Evolutionary conservation across 352 stramenopile genomes (phyloP).

Genomic region (Pythium aristosporum): DNA sequence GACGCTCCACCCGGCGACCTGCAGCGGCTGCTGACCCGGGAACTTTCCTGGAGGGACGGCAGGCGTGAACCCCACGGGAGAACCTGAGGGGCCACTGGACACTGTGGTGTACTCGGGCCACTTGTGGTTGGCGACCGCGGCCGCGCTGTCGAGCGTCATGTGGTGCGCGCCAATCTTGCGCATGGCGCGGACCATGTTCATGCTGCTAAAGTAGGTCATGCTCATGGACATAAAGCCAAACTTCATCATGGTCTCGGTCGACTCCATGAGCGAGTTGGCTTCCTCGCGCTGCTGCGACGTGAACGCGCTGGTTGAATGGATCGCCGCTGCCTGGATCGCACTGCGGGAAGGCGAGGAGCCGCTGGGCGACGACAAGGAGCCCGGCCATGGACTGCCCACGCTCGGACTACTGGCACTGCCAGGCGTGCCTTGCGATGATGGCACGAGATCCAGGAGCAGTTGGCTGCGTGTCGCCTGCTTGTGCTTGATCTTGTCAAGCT

Average conservation of each 20-base stretch:
- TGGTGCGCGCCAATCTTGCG: constrained; percentile 91
- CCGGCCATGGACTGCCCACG: constrained; percentile 30
- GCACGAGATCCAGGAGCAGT: constrained; percentile 45
- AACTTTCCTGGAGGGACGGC: constrained; percentile 52
- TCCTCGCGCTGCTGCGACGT: constrained; percentile 88
- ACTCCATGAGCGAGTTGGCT: constrained; percentile 91
- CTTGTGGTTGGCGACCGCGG: constrained; percentile 55
- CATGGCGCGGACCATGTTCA: constrained; percentile 98
- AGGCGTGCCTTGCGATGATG: constrained; percentile 12
- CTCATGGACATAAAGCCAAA: constrained; percentile 98
- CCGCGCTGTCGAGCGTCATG: constrained; percentile 85
- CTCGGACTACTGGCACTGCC: neutral
- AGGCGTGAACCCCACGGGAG: constrained; percentile 39
- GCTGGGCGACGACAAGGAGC: neutral
- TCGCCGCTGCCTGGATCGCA: constrained; percentile 14
- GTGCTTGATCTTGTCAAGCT: constrained; percentile 75
- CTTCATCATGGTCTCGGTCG: constrained; percentile 98
- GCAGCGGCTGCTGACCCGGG: constrained; percentile 60
- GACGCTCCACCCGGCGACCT: constrained; percentile 83
- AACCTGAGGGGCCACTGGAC: neutral
- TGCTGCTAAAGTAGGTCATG: constrained; percentile 96
- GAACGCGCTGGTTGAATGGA: constrained; percentile 36
- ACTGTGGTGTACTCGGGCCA: constrained; percentile 50
- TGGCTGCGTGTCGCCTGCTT: constrained; percentile 56
- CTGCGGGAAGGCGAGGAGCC: constrained; percentile 14